A percentile compares a stretch with the other conserved stretches of the same genome.
phyloP scores from a whole-genome alignment of 805 yeast species.

The Yarrowia deformans region DNA sequence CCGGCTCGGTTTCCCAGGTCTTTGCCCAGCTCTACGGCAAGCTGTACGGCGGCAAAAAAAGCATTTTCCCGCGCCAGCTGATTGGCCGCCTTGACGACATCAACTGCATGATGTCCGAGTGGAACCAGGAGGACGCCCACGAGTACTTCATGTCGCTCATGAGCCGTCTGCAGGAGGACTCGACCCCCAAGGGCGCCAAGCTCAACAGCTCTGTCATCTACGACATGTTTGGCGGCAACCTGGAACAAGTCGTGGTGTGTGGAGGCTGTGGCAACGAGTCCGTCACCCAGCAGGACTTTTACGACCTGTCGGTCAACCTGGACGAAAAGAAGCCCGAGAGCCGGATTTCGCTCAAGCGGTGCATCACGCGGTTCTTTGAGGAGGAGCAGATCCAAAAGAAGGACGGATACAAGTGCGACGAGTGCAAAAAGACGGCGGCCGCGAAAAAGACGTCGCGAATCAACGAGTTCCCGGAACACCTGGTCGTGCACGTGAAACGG shows the following conservation, averaged over 20 bases:
- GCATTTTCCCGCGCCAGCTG: slow-evolving; percentile 75
- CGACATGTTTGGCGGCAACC: slow-evolving; percentile 92
- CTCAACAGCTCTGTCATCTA: slow-evolving; percentile 81
- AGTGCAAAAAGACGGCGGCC: slow-evolving; percentile 75
- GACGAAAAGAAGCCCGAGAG: slow-evolving; percentile 53
- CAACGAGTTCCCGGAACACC: slow-evolving; percentile 84
- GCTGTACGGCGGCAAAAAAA: slow-evolving; percentile 51
- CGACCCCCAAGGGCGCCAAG: slow-evolving; percentile 88
- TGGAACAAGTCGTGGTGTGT: slow-evolving; percentile 86
- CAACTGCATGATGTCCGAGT: slow-evolving; percentile 94
- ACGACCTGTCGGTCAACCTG: slow-evolving; percentile 86
- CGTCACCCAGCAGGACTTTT: slow-evolving; percentile 89
- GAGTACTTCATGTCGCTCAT: slow-evolving; percentile 94
- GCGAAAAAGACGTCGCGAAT: slow-evolving; percentile 81
- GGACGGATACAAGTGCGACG: slow-evolving; percentile 80
- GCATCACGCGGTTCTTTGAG: slow-evolving; percentile 58
- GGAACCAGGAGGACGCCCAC: slow-evolving; percentile 98
- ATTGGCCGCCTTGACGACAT: slow-evolving; percentile 78
- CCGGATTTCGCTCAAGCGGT: slow-evolving; percentile 15
- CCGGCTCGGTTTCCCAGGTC: slow-evolving; percentile 47
- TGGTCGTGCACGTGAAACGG: slow-evolving; percentile 85
- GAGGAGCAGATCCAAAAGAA: slow-evolving; percentile 70
- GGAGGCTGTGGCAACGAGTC: slow-evolving; percentile 81
- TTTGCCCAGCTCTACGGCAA: slow-evolving; percentile 47
- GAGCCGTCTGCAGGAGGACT: slow-evolving; percentile 88